Evolutionary conservation across 306 rosid species (phyloP).

Genomic region (Ceratonia siliqua): DNA sequence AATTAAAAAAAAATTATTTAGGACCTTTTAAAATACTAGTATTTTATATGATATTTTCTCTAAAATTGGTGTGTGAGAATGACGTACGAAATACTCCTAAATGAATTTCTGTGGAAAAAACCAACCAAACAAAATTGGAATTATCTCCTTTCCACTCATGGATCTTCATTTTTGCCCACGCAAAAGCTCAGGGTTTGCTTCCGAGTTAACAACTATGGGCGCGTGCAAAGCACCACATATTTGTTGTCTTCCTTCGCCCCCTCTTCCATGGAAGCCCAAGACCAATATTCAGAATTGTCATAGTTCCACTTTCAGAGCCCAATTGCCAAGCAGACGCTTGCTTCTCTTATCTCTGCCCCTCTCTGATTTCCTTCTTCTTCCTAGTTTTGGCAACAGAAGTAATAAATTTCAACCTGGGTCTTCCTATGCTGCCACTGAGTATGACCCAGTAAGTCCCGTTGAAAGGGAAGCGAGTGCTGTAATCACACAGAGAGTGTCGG

Average conservation of each 20-base stretch:
- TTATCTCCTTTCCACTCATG: not conserved
- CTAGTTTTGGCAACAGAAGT: not conserved
- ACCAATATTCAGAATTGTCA: constrained; percentile 22
- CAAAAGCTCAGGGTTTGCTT: constrained; percentile 3
- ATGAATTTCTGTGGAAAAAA: no score
- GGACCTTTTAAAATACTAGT: no score
- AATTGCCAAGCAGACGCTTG: constrained; percentile 47
- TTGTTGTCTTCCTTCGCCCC: constrained; percentile 31
- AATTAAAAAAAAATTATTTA: no score
- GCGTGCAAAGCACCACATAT: constrained; percentile 35
- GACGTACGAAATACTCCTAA: no score
- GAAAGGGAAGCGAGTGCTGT: constrained; percentile 53
- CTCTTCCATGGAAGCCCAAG: not conserved
- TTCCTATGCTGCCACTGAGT: constrained; percentile 19
- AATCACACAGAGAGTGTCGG: constrained; percentile 56
- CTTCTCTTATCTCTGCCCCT: constrained; percentile 52
- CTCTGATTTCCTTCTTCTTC: constrained; percentile 43
- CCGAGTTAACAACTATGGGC: constrained; percentile 35
- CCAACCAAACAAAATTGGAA: not conserved
- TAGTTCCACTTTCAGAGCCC: constrained; percentile 30
- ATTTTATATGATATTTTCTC: no score
- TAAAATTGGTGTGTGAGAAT: no score
- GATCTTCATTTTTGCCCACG: not conserved
- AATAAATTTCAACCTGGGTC: not conserved
- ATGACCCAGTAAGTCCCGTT: constrained; percentile 54